A percentile compares a stretch with the other conserved stretches of the same genome.
Conservation (phyloP, 306 rosid genomes). For the Myrica gale region DNA sequence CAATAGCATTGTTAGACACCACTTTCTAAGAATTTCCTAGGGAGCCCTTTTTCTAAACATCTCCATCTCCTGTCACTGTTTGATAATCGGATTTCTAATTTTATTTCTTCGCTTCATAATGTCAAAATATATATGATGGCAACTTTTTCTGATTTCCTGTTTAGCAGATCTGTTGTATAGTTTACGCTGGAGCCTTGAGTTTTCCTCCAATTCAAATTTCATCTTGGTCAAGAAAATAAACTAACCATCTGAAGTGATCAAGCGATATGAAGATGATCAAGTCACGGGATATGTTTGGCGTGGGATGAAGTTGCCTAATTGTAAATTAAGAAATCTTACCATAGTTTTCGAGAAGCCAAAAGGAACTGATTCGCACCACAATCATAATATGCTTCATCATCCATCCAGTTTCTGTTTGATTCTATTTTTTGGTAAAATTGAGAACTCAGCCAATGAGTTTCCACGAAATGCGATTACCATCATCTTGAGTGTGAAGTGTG, state of each 20-base stretch:
- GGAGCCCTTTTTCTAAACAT: background rate
- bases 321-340: conserved; percentile 13
- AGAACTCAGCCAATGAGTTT: conserved; percentile 9
- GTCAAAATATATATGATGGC: background rate
- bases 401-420: conserved; percentile 18
- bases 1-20: background rate
- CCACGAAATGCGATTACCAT: conserved; percentile 27
- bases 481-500: conserved; percentile 35
- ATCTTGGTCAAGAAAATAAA: conserved; percentile 9
- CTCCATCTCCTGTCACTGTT: background rate
- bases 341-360: conserved; percentile 16
- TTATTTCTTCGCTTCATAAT: too few species aligned
- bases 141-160: conserved; percentile 2
- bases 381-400: conserved; percentile 24
- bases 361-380: conserved; percentile 19
- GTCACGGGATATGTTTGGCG: conserved; percentile 22
- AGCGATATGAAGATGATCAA: conserved; percentile 16
- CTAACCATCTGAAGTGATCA: background rate
- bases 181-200: conserved; percentile 30
- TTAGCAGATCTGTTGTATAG: conserved; percentile 33
- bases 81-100: background rate
- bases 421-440: conserved; percentile 17
- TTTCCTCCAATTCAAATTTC: background rate
- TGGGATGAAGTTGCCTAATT: conserved; percentile 12
- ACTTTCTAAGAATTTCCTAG: conserved; percentile 2